A percentile compares a stretch with the other conserved stretches of the same genome.
Conservation (phyloP, 495 filamentous ascomycete genomes). For the Aspergillus biplanus region DNA sequence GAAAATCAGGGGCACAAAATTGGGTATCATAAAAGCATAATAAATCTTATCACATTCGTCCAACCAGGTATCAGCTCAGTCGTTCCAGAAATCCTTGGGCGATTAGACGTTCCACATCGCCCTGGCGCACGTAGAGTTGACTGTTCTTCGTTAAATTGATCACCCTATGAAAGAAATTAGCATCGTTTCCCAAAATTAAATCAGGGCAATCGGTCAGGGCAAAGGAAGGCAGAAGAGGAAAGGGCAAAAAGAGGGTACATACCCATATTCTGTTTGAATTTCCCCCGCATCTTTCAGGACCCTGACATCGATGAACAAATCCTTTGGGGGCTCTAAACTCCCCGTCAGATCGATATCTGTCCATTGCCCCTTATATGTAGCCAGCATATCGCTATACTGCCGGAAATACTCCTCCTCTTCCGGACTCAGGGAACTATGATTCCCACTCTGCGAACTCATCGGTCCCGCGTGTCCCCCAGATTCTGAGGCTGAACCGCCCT, state of each 20-base stretch:
- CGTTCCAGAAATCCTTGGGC: slow-evolving; percentile 96
- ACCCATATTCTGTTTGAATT: slow-evolving; percentile 99
- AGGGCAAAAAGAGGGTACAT: slow-evolving; percentile 34
- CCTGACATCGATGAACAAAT: slow-evolving; percentile 96
- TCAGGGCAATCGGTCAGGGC: background rate
- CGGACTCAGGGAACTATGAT: slow-evolving; percentile 82
- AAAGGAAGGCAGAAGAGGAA: slow-evolving; percentile 7
- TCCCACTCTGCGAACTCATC: slow-evolving; percentile 43
- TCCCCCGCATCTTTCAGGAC: slow-evolving; percentile 97
- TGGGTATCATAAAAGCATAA: slow-evolving; percentile 29
- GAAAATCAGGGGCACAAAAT: slow-evolving; percentile 10
- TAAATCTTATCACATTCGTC: slow-evolving; percentile 19
- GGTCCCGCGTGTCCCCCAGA: slow-evolving; percentile 10
- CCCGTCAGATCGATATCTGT: slow-evolving; percentile 97
- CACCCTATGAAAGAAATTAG: slow-evolving; percentile 57
- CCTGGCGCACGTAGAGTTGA: slow-evolving; percentile 95
- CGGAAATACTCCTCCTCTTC: slow-evolving; percentile 98
- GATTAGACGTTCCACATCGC: slow-evolving; percentile 94
- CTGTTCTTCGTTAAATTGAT: slow-evolving; percentile 98
- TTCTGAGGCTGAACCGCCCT: slow-evolving; percentile 18
- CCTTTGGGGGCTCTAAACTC: slow-evolving; percentile 88
- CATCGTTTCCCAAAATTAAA: slow-evolving; percentile 8
- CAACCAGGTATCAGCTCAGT: slow-evolving; percentile 63
- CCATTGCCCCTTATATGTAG: slow-evolving; percentile 98
- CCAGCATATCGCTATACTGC: slow-evolving; percentile 87